Percentiles rank a stretch among this genome's conserved stretches.
Conservation (phyloP, 1,284 basidiomycete genomes). For the Takashimella koratensis region DNA sequence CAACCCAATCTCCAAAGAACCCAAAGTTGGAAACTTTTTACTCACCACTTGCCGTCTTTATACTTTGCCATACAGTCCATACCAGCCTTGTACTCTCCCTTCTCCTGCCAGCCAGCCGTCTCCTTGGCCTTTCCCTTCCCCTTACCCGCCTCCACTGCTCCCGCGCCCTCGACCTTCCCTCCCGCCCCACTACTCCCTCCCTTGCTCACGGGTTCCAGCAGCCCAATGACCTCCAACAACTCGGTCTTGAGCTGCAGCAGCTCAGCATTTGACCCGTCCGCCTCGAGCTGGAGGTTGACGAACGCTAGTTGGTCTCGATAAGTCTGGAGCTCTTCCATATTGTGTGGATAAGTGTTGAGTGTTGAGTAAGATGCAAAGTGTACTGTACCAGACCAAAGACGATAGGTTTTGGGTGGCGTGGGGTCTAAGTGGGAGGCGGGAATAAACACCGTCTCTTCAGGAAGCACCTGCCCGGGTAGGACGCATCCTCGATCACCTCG, state of each 20-base stretch:
- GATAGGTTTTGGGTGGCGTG: neutral
- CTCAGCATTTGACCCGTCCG: conserved; percentile 78
- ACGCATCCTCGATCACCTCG: too few species aligned
- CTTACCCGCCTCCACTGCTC: conserved; percentile 6
- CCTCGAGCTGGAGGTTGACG: conserved; percentile 77
- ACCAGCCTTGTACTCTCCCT: conserved; percentile 59
- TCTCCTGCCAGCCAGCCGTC: conserved; percentile 33
- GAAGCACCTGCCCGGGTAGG: too few species aligned
- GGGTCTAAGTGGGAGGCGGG: neutral
- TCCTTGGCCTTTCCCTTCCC: conserved; percentile 19
- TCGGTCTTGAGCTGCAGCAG: conserved; percentile 66
- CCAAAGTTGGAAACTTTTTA: too few species aligned
- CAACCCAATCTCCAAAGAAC: too few species aligned
- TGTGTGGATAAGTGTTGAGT: neutral
- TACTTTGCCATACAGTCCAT: conserved; percentile 93
- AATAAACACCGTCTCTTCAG: too few species aligned
- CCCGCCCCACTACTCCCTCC: conserved; percentile 7
- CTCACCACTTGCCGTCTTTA: conserved; percentile 70
- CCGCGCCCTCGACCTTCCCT: conserved; percentile 17
- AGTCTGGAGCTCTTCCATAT: conserved; percentile 66
- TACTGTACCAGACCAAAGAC: too few species aligned
- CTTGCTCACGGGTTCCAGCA: conserved; percentile 60
- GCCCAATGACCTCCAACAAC: conserved; percentile 81
- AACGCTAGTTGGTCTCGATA: conserved; percentile 82
- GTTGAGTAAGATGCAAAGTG: neutral